These are phyloP conservation scores for Alternaria consortialis DNA, from an alignment of 2,329 filamentous ascomycete genomes.

Conservation along the genomic window DNA sequence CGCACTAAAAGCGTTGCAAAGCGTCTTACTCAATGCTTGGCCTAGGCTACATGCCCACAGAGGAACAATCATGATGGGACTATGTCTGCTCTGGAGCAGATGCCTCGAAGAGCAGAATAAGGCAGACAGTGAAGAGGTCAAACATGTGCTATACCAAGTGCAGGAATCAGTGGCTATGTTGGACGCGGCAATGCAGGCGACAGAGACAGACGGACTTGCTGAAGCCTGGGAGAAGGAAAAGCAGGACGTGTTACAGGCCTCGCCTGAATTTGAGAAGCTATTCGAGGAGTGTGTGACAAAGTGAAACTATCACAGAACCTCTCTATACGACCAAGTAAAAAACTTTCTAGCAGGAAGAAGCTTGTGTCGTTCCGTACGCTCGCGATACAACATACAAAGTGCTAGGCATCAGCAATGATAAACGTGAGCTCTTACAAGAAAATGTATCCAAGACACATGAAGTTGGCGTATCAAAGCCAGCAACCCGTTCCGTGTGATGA, in stretches of 20 bases:
- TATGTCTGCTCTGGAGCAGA: conserved; percentile 54
- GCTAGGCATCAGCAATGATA: not conserved
- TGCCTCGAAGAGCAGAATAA: conserved; percentile 34
- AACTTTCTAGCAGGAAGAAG: not conserved
- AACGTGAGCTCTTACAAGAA: too few species aligned
- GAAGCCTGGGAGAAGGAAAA: conserved; percentile 30
- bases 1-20: conserved; percentile 63
- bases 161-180: conserved; percentile 41
- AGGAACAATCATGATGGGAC: conserved; percentile 69
- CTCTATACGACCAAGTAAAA: not conserved
- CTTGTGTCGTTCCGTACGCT: not conserved
- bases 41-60: conserved; percentile 71
- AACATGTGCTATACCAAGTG: conserved; percentile 26
- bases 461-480: not conserved
- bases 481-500: not conserved
- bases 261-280: conserved; percentile 14
- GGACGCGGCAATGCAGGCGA: conserved; percentile 31
- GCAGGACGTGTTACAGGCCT: conserved; percentile 12
- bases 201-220: conserved; percentile 18
- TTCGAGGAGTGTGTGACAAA: conserved; percentile 19
- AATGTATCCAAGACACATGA: not conserved
- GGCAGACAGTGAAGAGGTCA: conserved; percentile 22
- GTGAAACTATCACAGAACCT: not conserved
- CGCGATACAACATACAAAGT: not conserved
- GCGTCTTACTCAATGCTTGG: conserved; percentile 71